Percentiles rank a stretch among this genome's conserved stretches.
phyloP scores from a whole-genome alignment of 108 stramenopile species.

The Cyclotella distinguenda region DNA sequence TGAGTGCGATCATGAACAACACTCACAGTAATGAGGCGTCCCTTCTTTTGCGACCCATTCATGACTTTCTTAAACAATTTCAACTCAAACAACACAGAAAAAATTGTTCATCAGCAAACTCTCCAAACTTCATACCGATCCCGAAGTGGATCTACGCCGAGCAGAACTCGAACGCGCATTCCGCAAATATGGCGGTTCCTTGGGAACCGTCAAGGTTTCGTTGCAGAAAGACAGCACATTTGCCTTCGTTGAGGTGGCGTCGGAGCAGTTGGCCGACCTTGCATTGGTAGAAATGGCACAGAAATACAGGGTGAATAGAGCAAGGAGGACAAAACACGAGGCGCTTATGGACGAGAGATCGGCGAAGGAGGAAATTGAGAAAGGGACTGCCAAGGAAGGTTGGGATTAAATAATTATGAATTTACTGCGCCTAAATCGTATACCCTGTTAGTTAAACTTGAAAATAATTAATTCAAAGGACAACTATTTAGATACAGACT shows the following conservation, averaged over 20 bases:
- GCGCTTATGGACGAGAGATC: slow-evolving; percentile 77
- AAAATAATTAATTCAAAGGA: too few species aligned
- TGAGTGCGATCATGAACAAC: slow-evolving; percentile 22
- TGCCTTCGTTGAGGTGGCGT: slow-evolving; percentile 82
- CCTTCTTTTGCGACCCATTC: neutral
- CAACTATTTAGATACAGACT: too few species aligned
- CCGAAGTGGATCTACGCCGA: slow-evolving; percentile 76
- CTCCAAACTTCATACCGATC: slow-evolving; percentile 57
- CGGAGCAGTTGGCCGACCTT: slow-evolving; percentile 65
- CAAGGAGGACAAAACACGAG: slow-evolving; percentile 76
- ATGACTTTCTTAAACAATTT: too few species aligned
- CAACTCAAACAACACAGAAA: too few species aligned
- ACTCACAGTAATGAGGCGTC: too few species aligned
- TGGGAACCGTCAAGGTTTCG: slow-evolving; percentile 61
- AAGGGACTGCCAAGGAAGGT: slow-evolving; percentile 38
- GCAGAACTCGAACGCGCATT: slow-evolving; percentile 87
- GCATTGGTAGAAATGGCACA: slow-evolving; percentile 68
- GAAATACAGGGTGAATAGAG: slow-evolving; percentile 71
- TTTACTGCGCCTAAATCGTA: too few species aligned
- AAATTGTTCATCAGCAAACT: slow-evolving; percentile 75
- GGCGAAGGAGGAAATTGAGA: slow-evolving; percentile 49
- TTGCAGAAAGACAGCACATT: slow-evolving; percentile 66
- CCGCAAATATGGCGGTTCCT: slow-evolving; percentile 80
- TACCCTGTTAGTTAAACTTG: too few species aligned
- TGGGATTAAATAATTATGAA: too few species aligned